These are phyloP conservation scores for Colletotrichum sp. DNA, from an alignment of 2,329 filamentous ascomycete species.

Conservation along the genomic window DNA sequence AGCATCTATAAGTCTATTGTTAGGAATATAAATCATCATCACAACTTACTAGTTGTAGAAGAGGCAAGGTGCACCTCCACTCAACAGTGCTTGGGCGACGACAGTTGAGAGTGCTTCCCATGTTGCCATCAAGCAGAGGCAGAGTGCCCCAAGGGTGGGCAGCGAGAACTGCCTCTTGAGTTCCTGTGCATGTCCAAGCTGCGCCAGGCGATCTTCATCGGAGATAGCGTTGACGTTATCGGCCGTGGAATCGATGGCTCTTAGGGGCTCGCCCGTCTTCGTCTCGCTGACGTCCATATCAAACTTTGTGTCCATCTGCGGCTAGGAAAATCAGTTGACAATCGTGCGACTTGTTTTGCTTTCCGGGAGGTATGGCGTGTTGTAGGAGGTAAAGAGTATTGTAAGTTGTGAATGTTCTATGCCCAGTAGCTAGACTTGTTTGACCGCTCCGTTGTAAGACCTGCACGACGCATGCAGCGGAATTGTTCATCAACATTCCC, in stretches of 20 bases:
- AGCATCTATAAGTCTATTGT: not conserved
- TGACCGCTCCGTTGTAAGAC: not conserved
- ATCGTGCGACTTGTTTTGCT: not conserved
- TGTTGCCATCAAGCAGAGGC: slow-evolving; percentile 54
- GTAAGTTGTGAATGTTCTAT: not conserved
- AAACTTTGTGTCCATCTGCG: not conserved
- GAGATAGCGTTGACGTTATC: not conserved
- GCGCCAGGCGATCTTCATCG: slow-evolving; percentile 28
- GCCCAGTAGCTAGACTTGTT: not conserved
- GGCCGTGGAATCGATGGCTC: not conserved
- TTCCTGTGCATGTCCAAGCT: slow-evolving; percentile 32
- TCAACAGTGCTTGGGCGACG: slow-evolving; percentile 46
- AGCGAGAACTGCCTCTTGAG: slow-evolving; percentile 42
- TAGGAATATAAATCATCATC: too few species aligned
- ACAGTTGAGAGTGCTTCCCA: slow-evolving; percentile 56
- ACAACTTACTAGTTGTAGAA: slow-evolving; percentile 46
- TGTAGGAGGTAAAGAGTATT: not conserved
- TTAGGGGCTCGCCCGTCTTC: not conserved
- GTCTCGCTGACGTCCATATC: not conserved
- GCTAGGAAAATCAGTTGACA: not conserved
- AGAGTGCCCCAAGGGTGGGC: slow-evolving; percentile 47
- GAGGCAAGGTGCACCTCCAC: slow-evolving; percentile 50
- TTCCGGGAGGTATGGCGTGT: not conserved
- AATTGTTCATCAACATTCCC: not conserved
- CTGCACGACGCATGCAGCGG: not conserved